Evolutionary conservation across 495 filamentous ascomycete species (phyloP).

Genomic region (Neurospora pannonica): DNA sequence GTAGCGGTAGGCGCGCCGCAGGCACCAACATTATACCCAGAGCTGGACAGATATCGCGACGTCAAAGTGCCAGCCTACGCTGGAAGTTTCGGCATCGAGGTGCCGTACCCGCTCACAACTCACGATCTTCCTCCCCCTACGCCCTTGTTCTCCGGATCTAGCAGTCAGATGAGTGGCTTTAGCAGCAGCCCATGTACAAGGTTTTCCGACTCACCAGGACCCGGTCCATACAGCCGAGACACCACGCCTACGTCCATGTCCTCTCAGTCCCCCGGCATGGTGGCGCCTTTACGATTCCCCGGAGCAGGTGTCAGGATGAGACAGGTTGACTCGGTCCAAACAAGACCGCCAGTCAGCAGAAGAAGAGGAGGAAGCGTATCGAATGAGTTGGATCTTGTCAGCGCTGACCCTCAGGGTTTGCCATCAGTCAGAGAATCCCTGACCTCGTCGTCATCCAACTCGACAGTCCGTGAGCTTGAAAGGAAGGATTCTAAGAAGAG

Average conservation of each 20-base stretch:
- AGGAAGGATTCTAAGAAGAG: constrained; percentile 34
- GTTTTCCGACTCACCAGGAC: constrained; percentile 84
- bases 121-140: constrained; percentile 57
- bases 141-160: constrained; percentile 48
- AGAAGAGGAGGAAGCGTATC: constrained; percentile 45
- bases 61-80: constrained; percentile 15
- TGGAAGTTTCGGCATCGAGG: constrained; percentile 23
- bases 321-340: constrained; percentile 50
- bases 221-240: constrained; percentile 69
- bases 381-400: constrained; percentile 40
- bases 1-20: constrained; percentile 23
- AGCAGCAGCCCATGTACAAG: constrained; percentile 86
- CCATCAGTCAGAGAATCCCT: constrained; percentile 54
- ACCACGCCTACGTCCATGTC: constrained; percentile 95
- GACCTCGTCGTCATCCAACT: constrained; percentile 52
- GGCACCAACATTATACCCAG: constrained; percentile 36
- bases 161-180: constrained; percentile 46
- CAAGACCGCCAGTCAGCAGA: constrained; percentile 58
- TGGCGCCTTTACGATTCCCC: constrained; percentile 48
- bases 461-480: constrained; percentile 38
- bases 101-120: constrained; percentile 40
- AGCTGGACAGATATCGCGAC: constrained; percentile 45
- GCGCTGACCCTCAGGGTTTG: constrained; percentile 45
- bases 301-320: constrained; percentile 40
- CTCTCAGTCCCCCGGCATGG: constrained; percentile 82